Evolutionary conservation across 2,329 filamentous ascomycete genomes (phyloP), one percentile per base, ranked within the genome.

Genomic region (Penicillium sp.): DNA sequence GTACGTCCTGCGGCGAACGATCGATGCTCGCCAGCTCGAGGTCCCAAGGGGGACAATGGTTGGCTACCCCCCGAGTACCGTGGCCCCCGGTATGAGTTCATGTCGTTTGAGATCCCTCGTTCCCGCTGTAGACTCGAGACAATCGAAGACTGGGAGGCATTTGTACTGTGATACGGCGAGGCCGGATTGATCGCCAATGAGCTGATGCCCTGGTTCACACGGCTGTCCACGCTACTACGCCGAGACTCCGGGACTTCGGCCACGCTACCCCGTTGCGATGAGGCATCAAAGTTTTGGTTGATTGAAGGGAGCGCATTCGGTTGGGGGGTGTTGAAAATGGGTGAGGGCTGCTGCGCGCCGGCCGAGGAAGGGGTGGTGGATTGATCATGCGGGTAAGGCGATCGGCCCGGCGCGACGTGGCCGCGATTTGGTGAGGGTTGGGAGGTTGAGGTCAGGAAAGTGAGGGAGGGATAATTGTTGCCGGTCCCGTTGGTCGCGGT

Each of bases 221-320:
- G 73, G 62, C 79, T 82, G 57, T 81, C 79, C 19, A 82, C 70
- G 55, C 79, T 82, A 66, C 79, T 81, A 41, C 80, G 78, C 47
- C 80, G 76, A 11, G 79, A 81, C 57, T 81, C 79, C 18, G 76
- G 62, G 16, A 73, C 73, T n/a, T 81, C 78, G 14, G 65, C 69
- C 39, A 72, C 72, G 66, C 75, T 80, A 24, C 70, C 70, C 35
- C 76, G 73, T 22, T 83, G 78, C 1, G 79, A 76, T 35, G 76
- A 71, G 6, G 79, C 78, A 50, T 87, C 84, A 47, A 82, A 79
- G 61, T 83, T 84, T 65, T 86, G 84, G 54, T 85, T 86, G 61
- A 87, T 81, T 0, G 84, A 84, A 2, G 85, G 85, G 10, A 87
- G 73, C 41, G 78, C 74, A 62, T 68, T 77, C 35, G 70, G 76